phyloP scores from a whole-genome alignment of 2,329 filamentous ascomycete species.

The Penicillium sp. region DNA sequence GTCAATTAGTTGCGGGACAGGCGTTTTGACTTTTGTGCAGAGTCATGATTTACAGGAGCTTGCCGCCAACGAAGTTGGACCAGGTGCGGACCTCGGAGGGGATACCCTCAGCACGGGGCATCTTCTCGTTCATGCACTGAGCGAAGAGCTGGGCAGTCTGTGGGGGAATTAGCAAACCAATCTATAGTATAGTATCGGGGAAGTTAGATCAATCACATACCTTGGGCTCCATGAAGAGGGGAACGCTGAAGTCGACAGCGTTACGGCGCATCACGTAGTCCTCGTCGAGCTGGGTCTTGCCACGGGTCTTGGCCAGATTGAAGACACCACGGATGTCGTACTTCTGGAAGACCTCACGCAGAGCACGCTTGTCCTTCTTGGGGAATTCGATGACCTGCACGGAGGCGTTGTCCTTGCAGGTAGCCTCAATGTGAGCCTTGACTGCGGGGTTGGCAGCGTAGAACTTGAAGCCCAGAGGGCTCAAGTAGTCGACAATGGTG shows the following conservation, averaged over 20 bases:
- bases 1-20: neutral
- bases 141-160: slow-evolving; percentile 95
- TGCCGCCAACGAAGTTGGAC: slow-evolving; percentile 89
- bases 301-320: slow-evolving; percentile 83
- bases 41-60: slow-evolving; percentile 41
- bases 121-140: slow-evolving; percentile 94
- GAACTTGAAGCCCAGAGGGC: slow-evolving; percentile 90
- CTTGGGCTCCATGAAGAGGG: slow-evolving; percentile 97
- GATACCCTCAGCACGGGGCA: slow-evolving; percentile 83
- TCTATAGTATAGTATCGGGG: neutral
- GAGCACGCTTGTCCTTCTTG: slow-evolving; percentile 89
- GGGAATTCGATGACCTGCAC: slow-evolving; percentile 97
- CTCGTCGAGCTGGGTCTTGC: slow-evolving; percentile 80
- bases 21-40: slow-evolving; percentile 19
- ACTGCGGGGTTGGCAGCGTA: slow-evolving; percentile 79
- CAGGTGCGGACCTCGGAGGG: slow-evolving; percentile 88
- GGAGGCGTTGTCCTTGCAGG: slow-evolving; percentile 63
- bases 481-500: slow-evolving; percentile 79
- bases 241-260: slow-evolving; percentile 96
- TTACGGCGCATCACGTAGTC: slow-evolving; percentile 99
- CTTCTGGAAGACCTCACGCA: slow-evolving; percentile 94
- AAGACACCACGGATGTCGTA: slow-evolving; percentile 95
- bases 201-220: slow-evolving; percentile 52
- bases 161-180: slow-evolving; percentile 13
- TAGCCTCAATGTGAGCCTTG: slow-evolving; percentile 77